These are phyloP conservation scores for Vanilla planifolia DNA, from an alignment of 106 monocot genomes.

Conservation along the genomic window DNA sequence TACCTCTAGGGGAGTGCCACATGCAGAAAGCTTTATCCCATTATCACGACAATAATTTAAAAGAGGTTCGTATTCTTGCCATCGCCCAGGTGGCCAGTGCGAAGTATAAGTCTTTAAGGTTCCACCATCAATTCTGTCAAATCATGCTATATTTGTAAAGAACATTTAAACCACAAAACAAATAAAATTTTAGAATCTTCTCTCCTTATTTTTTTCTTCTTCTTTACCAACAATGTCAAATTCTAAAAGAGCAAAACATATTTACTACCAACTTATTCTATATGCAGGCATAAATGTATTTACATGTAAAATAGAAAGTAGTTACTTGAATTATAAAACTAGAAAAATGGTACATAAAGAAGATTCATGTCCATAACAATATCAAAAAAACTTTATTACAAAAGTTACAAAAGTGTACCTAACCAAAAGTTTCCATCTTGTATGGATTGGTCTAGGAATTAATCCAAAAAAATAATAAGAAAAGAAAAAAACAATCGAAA, in stretches of 20 bases:
- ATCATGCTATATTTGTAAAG: slow-evolving; percentile 12
- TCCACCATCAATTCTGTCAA: slow-evolving; percentile 74
- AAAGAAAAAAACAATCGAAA: too few relatives aligned
- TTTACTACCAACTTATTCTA: not conserved
- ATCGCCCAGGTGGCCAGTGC: slow-evolving; percentile 75
- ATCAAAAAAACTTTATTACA: too few relatives aligned
- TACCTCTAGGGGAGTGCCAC: slow-evolving; percentile 96
- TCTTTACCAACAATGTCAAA: not conserved
- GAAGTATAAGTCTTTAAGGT: slow-evolving; percentile 47
- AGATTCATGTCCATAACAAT: too few relatives aligned
- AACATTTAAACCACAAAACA: not conserved
- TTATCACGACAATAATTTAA: slow-evolving; percentile 86
- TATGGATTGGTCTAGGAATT: too few relatives aligned
- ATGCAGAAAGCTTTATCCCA: slow-evolving; percentile 81
- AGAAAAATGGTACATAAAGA: too few relatives aligned
- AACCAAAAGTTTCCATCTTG: too few relatives aligned
- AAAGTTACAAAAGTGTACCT: too few relatives aligned
- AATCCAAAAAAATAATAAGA: too few relatives aligned
- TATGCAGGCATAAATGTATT: too few relatives aligned
- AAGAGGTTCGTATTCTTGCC: slow-evolving; percentile 97
- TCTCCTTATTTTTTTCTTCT: too few relatives aligned
- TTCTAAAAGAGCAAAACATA: not conserved
- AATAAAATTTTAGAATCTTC: not conserved
- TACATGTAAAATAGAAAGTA: too few relatives aligned
- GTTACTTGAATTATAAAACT: too few relatives aligned